A percentile compares a stretch with the other conserved stretches of the same genome.
Conservation (phyloP, 768 basidiomycete genomes). For the Tricholoma flavovirens region DNA sequence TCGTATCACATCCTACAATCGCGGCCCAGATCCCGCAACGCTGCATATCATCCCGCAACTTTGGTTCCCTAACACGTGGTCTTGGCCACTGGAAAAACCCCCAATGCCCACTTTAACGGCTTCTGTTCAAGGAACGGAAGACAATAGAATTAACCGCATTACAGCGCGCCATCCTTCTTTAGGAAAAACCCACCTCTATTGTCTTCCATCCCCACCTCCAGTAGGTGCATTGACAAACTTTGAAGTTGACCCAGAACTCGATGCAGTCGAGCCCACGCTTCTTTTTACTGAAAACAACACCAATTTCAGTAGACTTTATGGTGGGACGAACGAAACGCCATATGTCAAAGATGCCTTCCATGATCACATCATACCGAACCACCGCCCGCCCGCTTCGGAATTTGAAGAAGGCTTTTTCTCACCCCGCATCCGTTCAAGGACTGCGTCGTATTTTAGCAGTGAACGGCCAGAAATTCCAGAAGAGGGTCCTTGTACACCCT, state of each 20-base stretch:
- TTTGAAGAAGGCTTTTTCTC: slow-evolving; percentile 38
- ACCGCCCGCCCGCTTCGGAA: slow-evolving; percentile 58
- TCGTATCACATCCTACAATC: slow-evolving; percentile 94
- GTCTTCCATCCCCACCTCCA: slow-evolving; percentile 88
- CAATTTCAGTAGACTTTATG: slow-evolving; percentile 89
- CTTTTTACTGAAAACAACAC: slow-evolving; percentile 98
- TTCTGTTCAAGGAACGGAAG: slow-evolving; percentile 39
- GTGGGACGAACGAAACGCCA: slow-evolving; percentile 73
- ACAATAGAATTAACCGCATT: slow-evolving; percentile 49
- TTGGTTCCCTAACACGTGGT: slow-evolving; percentile 99
- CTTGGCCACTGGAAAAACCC: slow-evolving; percentile 74
- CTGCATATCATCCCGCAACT: slow-evolving; percentile 93
- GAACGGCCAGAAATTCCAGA: slow-evolving; percentile 36
- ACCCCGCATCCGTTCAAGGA: slow-evolving; percentile 44
- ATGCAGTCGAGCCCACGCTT: slow-evolving; percentile 74
- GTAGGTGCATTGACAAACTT: slow-evolving; percentile 67
- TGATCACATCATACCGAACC: slow-evolving; percentile 88
- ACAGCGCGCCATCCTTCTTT: slow-evolving; percentile 70
- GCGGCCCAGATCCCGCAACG: slow-evolving; percentile 91
- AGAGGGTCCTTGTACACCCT: slow-evolving; percentile 56
- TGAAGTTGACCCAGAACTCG: slow-evolving; percentile 56
- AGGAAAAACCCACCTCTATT: slow-evolving; percentile 78
- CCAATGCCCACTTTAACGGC: slow-evolving; percentile 56
- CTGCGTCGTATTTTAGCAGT: slow-evolving; percentile 37
- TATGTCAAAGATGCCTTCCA: slow-evolving; percentile 98